Percentiles rank a stretch among this genome's conserved stretches.
Evolutionary conservation across 257 asterid genomes (phyloP).

Genomic region (Gentiana dahurica): DNA sequence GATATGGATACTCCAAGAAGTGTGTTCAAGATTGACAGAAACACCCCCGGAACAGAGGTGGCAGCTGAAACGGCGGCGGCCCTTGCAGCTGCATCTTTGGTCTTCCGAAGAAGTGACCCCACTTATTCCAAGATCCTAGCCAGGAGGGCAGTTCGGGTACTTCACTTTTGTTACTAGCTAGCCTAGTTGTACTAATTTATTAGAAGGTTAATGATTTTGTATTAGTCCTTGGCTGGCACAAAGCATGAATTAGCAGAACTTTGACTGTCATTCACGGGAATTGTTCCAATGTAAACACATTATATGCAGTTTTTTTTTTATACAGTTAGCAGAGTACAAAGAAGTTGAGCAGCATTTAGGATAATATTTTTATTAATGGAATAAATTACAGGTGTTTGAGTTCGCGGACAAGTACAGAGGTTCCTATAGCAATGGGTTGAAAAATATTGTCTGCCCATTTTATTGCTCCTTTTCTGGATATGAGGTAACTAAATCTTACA

Average conservation of each 20-base stretch:
- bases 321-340: not conserved
- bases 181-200: too few relatives aligned
- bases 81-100: constrained; percentile 96
- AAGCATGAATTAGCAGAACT: too few relatives aligned
- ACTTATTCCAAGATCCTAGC: constrained; percentile 62
- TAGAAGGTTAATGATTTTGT: not conserved
- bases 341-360: not conserved
- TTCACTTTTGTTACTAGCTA: too few relatives aligned
- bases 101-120: constrained; percentile 66
- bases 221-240: not conserved
- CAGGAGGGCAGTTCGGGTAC: constrained; percentile 77
- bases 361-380: not conserved
- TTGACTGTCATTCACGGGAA: too few relatives aligned
- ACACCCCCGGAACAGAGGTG: constrained; percentile 89
- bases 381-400: constrained; percentile 59
- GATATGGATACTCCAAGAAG: constrained; percentile 98
- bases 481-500: constrained; percentile 33
- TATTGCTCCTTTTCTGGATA: constrained; percentile 95
- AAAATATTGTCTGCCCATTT: constrained; percentile 62
- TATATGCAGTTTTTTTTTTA: not conserved
- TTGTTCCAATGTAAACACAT: not conserved
- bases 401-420: constrained; percentile 94
- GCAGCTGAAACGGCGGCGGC: constrained; percentile 99
- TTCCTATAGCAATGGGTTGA: constrained; percentile 61
- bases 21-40: constrained; percentile 68